These are phyloP conservation scores for Saccharomycopsis sp. DNA, from an alignment of 805 yeast genomes.

Conservation along the genomic window DNA sequence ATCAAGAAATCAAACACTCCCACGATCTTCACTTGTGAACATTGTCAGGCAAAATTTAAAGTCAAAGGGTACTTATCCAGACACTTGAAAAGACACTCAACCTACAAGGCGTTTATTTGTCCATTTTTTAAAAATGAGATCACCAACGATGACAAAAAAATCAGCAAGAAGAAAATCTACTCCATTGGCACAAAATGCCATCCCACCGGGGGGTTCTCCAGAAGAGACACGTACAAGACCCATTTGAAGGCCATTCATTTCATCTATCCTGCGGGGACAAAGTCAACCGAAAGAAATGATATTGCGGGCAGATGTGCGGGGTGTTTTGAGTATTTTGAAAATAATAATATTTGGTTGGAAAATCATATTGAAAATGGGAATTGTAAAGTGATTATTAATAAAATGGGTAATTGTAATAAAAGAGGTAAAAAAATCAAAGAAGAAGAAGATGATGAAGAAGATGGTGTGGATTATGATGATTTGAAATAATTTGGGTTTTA, in stretches of 20 bases:
- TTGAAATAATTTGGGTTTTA: too few species aligned
- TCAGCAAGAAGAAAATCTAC: background rate
- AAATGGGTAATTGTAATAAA: background rate
- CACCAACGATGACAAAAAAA: background rate
- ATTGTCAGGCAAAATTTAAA: conserved; percentile 77
- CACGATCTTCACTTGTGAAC: conserved; percentile 42
- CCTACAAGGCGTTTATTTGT: conserved; percentile 62
- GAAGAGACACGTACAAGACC: conserved; percentile 88
- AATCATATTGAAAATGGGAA: conserved; percentile 63
- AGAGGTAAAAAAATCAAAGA: background rate
- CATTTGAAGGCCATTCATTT: conserved; percentile 86
- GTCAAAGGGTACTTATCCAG: conserved; percentile 78
- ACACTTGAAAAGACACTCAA: conserved; percentile 71
- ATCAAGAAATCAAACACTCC: conserved; percentile 58
- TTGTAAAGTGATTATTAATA: conserved; percentile 33
- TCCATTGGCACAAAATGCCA: conserved; percentile 42
- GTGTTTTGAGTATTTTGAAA: conserved; percentile 55
- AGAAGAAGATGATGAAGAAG: background rate
- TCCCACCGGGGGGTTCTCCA: conserved; percentile 70
- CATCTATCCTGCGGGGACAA: conserved; percentile 78
- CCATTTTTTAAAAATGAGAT: conserved; percentile 40
- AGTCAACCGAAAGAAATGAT: conserved; percentile 58
- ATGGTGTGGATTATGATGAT: too few species aligned
- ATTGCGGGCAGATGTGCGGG: conserved; percentile 72
- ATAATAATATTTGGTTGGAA: conserved; percentile 71